Percentiles rank a stretch among this genome's conserved stretches.
Evolutionary conservation across 805 yeast species (phyloP).

Genomic region (Saccharomyces kudriavzevii): DNA sequence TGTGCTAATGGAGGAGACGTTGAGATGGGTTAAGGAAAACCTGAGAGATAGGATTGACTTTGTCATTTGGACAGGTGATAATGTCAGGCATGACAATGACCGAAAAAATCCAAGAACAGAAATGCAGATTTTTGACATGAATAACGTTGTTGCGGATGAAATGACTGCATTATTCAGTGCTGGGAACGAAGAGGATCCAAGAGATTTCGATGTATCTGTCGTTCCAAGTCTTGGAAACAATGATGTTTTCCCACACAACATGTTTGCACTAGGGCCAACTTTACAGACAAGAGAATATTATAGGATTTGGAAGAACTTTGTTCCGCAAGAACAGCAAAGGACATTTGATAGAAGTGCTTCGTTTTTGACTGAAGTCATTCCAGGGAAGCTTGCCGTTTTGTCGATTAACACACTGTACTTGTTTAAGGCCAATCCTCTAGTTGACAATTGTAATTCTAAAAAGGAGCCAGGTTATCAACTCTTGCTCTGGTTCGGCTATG

Average conservation of each 20-base stretch:
- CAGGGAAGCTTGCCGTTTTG: conserved; percentile 66
- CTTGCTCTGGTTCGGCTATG: conserved; percentile 69
- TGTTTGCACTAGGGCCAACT: conserved; percentile 84
- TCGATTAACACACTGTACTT: conserved; percentile 72
- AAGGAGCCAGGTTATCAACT: conserved; percentile 76
- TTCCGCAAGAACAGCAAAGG: conserved; percentile 73
- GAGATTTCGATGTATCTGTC: conserved; percentile 40
- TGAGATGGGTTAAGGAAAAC: conserved; percentile 58
- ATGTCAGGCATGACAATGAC: conserved; percentile 78
- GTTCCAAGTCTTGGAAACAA: conserved; percentile 78
- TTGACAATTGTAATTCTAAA: conserved; percentile 64
- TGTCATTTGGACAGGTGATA: conserved; percentile 88
- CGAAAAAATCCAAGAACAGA: conserved; percentile 68
- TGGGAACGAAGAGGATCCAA: conserved; percentile 36
- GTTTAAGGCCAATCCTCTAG: conserved; percentile 71
- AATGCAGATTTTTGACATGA: conserved; percentile 59
- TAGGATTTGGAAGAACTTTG: conserved; percentile 62
- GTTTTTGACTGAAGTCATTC: conserved; percentile 69
- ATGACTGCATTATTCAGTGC: conserved; percentile 49
- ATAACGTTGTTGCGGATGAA: conserved; percentile 45
- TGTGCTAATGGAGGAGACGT: conserved; percentile 49
- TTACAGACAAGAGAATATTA: conserved; percentile 71
- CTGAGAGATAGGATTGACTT: conserved; percentile 73
- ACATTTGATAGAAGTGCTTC: conserved; percentile 69
- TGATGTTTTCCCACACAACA: conserved; percentile 83